Evolutionary conservation across 305 asterid genomes (phyloP).

Genomic region (Rubia tinctorum): DNA sequence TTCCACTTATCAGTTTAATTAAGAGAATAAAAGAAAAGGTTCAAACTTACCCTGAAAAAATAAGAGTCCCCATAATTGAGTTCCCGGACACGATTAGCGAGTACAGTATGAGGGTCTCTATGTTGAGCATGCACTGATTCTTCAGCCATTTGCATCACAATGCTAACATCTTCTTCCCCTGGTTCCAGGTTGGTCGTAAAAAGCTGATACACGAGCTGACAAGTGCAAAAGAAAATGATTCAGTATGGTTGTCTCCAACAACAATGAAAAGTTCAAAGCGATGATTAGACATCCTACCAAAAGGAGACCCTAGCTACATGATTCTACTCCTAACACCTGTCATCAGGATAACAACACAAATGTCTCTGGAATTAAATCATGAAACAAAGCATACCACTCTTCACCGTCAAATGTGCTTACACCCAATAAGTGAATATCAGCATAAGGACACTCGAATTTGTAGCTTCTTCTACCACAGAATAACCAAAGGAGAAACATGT

Average conservation of each 20-base stretch:
- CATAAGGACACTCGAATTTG: neutral
- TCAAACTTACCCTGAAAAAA: conserved; percentile 71
- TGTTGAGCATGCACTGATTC: conserved; percentile 95
- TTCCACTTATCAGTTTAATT: conserved; percentile 11
- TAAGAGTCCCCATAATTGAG: conserved; percentile 92
- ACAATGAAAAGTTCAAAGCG: neutral
- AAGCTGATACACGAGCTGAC: conserved; percentile 92
- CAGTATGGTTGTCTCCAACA: conserved; percentile 5
- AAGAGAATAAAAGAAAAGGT: conserved; percentile 12
- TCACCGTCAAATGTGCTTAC: neutral
- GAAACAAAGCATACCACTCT: neutral
- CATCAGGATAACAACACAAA: neutral
- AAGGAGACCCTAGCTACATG: neutral
- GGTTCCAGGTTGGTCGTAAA: conserved; percentile 73
- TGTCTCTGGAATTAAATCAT: neutral
- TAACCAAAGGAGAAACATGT: conserved; percentile 4
- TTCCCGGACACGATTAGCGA: conserved; percentile 90
- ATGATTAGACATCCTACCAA: neutral
- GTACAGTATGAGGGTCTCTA: conserved; percentile 91
- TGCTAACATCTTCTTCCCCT: conserved; percentile 84
- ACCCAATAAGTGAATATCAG: neutral
- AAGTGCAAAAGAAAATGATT: conserved; percentile 18
- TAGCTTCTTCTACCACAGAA: neutral
- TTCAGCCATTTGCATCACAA: conserved; percentile 99
- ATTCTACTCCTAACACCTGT: neutral